phyloP scores from a whole-genome alignment of 2,329 filamentous ascomycete genomes.

The Mycogone perniciosa region DNA sequence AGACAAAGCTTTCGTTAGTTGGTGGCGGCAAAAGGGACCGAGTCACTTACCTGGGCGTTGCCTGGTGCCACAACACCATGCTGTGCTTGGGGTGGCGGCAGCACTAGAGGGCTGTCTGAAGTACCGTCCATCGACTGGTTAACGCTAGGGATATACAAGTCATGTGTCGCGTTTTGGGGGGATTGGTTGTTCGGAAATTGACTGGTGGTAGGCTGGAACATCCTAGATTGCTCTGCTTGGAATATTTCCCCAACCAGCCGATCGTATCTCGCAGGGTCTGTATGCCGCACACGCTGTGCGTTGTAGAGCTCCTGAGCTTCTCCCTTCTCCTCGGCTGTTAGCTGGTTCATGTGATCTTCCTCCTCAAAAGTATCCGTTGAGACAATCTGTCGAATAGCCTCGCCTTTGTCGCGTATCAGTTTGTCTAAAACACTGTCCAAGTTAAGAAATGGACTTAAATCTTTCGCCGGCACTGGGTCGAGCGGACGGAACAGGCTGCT shows the following conservation, averaged over 20 bases:
- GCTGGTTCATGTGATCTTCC: conserved; percentile 50
- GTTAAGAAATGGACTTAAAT: conserved; percentile 48
- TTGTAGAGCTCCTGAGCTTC: conserved; percentile 42
- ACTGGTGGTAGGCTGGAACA: neutral
- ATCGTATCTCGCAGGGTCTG: conserved; percentile 27
- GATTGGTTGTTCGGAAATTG: neutral
- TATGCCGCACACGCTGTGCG: conserved; percentile 27
- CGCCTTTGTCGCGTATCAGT: conserved; percentile 33
- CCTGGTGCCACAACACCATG: too few species aligned
- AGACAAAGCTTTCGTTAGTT: too few species aligned
- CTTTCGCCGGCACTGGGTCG: conserved; percentile 41
- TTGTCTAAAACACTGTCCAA: conserved; percentile 57
- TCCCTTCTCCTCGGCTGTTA: conserved; percentile 55
- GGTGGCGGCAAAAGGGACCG: too few species aligned
- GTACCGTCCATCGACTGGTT: conserved; percentile 1
- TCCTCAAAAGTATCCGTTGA: conserved; percentile 68
- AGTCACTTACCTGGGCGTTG: too few species aligned
- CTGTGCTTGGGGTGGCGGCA: too few species aligned
- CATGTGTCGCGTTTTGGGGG: neutral
- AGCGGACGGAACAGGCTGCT: conserved; percentile 55
- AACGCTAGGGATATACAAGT: neutral
- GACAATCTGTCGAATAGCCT: conserved; percentile 49
- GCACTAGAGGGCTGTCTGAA: neutral
- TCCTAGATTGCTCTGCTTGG: conserved; percentile 5
- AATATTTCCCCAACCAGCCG: conserved; percentile 14